Percentiles rank a stretch among this genome's conserved stretches.
Evolutionary conservation across 2,329 filamentous ascomycete genomes (phyloP).

Genomic region (Claviceps citrina): DNA sequence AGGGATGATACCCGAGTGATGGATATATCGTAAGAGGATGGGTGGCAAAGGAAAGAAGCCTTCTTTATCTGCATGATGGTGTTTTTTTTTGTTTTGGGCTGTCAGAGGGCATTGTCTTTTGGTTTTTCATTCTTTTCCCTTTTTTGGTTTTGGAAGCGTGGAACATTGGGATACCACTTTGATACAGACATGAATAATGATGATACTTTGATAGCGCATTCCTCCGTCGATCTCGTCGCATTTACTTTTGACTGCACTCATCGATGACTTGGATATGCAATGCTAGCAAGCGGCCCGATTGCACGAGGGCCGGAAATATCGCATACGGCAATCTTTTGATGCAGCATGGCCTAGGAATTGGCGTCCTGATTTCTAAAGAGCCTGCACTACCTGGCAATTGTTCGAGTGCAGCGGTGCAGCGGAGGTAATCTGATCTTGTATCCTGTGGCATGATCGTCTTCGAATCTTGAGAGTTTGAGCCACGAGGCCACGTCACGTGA

Average conservation of each 20-base stretch:
- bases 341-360: no score
- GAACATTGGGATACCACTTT: slow-evolving; percentile 3
- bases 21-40: slow-evolving; percentile 16
- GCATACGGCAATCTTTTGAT: no score
- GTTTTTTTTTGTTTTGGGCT: not conserved
- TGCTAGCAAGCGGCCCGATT: no score
- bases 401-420: no score
- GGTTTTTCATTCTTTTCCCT: not conserved
- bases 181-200: slow-evolving; percentile 4
- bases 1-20: slow-evolving; percentile 37
- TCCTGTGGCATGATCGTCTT: no score
- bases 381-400: no score
- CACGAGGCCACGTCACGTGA: slow-evolving; percentile 1
- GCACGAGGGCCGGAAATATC: no score
- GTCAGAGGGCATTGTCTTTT: not conserved
- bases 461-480: no score
- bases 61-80: not conserved
- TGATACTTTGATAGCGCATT: not conserved
- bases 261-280: no score
- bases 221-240: not conserved
- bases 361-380: no score
- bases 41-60: not conserved
- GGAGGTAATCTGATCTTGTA: no score
- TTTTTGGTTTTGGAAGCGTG: slow-evolving; percentile 3
- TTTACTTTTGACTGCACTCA: no score